A percentile compares a stretch with the other conserved stretches of the same genome.
These are phyloP conservation scores for Astrephomene gubernaculifera DNA, from an alignment of 139 green algal genomes.

Conservation along the genomic window DNA sequence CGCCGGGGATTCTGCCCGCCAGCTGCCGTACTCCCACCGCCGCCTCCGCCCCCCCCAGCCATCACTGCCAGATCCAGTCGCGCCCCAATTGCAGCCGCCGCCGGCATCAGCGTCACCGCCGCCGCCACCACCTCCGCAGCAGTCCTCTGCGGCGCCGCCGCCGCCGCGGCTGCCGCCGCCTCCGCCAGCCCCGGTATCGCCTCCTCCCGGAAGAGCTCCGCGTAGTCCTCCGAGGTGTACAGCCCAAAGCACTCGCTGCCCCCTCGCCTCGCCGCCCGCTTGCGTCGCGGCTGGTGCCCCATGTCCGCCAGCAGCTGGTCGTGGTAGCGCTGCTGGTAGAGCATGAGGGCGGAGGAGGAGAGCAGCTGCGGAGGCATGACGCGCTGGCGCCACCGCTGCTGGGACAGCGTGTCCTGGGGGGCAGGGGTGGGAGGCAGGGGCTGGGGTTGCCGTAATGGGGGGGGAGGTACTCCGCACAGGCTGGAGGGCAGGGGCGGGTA, in stretches of 20 bases:
- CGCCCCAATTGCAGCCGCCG: slow-evolving; percentile 6
- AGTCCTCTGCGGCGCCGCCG: not conserved
- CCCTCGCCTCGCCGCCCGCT: not conserved
- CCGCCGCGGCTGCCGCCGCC: not conserved
- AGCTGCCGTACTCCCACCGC: not conserved
- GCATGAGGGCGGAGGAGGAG: slow-evolving; percentile 34
- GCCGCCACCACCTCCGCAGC: slow-evolving; percentile 3
- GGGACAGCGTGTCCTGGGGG: slow-evolving; percentile 35
- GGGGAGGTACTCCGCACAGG: too few species aligned
- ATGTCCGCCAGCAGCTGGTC: slow-evolving; percentile 45
- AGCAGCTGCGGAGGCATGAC: slow-evolving; percentile 24
- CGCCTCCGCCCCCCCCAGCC: not conserved
- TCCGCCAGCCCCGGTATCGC: not conserved
- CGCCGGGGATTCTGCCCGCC: not conserved
- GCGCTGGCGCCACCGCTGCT: slow-evolving; percentile 28
- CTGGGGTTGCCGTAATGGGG: too few species aligned
- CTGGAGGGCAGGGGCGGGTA: too few species aligned
- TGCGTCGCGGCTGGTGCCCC: not conserved
- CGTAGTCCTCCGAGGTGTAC: slow-evolving; percentile 33
- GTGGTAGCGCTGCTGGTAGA: slow-evolving; percentile 45
- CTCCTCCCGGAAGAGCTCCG: slow-evolving; percentile 16
- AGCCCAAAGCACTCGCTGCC: slow-evolving; percentile 8
- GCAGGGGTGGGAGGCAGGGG: not conserved
- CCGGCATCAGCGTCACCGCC: slow-evolving; percentile 28
- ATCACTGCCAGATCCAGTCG: slow-evolving; percentile 22